Percentiles rank a stretch among this genome's conserved stretches.
Evolutionary conservation across 441 rosid genomes (phyloP).

Genomic region (Melastoma candidum): DNA sequence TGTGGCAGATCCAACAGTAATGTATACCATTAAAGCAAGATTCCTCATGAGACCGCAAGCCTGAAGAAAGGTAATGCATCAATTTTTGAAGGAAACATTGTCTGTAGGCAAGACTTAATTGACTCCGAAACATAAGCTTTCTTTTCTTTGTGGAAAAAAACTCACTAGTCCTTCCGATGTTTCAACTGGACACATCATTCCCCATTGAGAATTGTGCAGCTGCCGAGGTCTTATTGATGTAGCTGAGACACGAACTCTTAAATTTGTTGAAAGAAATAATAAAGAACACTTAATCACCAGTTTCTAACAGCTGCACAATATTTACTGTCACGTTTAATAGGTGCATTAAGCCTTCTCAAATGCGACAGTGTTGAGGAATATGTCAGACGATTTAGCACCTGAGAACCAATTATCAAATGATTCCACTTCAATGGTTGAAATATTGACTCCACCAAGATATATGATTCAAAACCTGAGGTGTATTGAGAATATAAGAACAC

Average conservation of each 20-base stretch:
- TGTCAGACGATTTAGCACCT: conserved; percentile 98
- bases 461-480: neutral
- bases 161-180: conserved; percentile 98
- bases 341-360: conserved; percentile 92
- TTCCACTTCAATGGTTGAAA: conserved; percentile 1
- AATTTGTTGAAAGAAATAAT: no score
- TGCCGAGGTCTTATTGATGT: conserved; percentile 97
- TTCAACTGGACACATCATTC: conserved; percentile 99
- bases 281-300: no score
- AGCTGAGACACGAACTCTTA: conserved; percentile 26
- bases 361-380: conserved; percentile 94
- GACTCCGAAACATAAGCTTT: no score
- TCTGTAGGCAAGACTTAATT: neutral
- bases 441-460: neutral
- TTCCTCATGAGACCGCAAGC: conserved; percentile 59
- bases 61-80: conserved; percentile 24
- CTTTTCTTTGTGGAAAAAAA: neutral
- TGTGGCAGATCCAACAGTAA: conserved; percentile 95
- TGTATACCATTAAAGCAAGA: conserved; percentile 64
- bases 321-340: conserved; percentile 95
- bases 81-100: neutral
- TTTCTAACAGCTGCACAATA: no score
- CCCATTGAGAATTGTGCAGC: conserved; percentile 99
- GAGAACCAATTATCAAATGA: conserved; percentile 1
- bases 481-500: no score